phyloP scores from a whole-genome alignment of 2,329 filamentous ascomycete species.

The Byssochlamys sp. region DNA sequence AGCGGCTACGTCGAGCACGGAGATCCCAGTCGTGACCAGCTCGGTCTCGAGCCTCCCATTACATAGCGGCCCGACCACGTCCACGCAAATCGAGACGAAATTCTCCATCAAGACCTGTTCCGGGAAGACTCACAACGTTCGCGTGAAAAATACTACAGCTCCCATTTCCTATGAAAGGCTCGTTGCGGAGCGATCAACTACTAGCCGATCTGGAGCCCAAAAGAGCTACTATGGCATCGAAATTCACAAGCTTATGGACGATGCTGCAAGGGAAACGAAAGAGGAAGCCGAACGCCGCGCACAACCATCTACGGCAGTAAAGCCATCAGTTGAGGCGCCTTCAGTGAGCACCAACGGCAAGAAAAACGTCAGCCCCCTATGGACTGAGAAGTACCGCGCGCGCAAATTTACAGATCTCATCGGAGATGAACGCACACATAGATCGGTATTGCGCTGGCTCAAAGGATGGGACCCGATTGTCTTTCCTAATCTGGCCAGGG shows the following conservation, averaged over 20 bases:
- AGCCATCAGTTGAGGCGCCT: conserved; percentile 25
- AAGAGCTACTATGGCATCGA: conserved; percentile 81
- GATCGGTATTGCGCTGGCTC: conserved; percentile 80
- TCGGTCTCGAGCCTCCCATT: background rate
- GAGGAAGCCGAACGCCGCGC: conserved; percentile 17
- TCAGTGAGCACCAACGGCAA: conserved; percentile 14
- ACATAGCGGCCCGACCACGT: conserved; percentile 3
- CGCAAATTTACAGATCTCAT: conserved; percentile 85
- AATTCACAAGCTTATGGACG: conserved; percentile 71
- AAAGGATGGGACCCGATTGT: conserved; percentile 90
- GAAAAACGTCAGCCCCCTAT: conserved; percentile 45
- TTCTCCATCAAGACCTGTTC: conserved; percentile 38
- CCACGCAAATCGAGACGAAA: conserved; percentile 8
- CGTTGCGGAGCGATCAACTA: conserved; percentile 44
- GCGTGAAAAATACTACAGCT: conserved; percentile 26
- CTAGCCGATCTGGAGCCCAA: conserved; percentile 44
- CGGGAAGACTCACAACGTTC: conserved; percentile 39
- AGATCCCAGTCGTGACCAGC: background rate
- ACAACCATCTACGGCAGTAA: conserved; percentile 13
- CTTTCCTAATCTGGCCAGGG: conserved; percentile 64
- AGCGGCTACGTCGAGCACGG: background rate
- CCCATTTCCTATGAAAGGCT: conserved; percentile 43
- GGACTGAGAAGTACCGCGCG: conserved; percentile 96
- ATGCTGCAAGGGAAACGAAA: conserved; percentile 53
- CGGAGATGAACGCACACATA: conserved; percentile 87